A percentile compares a stretch with the other conserved stretches of the same genome.
Conservation (phyloP, 345 rosid species). For the Sapria himalayana region DNA sequence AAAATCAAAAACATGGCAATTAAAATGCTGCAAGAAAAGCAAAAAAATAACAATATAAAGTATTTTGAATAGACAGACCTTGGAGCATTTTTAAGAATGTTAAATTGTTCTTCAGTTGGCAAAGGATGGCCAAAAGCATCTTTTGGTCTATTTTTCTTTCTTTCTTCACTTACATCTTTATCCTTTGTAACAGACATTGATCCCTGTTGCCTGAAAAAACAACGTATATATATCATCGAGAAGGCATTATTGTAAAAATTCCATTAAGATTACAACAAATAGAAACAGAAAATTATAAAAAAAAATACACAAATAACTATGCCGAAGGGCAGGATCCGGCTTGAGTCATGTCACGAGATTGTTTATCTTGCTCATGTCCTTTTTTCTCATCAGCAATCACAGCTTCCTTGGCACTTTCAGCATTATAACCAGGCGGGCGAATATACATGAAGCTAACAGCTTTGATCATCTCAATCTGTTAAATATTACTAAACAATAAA, state of each 20-base stretch:
- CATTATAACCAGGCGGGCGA: conserved; percentile 86
- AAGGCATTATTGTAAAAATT: not conserved
- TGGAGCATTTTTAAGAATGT: conserved; percentile 72
- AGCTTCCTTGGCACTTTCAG: conserved; percentile 96
- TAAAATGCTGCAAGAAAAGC: not conserved
- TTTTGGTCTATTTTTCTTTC: conserved; percentile 70
- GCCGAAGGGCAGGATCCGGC: conserved; percentile 17
- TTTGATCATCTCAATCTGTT: conserved; percentile 70
- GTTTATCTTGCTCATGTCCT: conserved; percentile 14
- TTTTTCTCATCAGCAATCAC: conserved; percentile 45
- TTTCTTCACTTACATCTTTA: conserved; percentile 22
- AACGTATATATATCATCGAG: not conserved
- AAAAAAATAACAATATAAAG: not conserved
- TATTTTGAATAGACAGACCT: conserved; percentile 33
- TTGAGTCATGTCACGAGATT: conserved; percentile 10
- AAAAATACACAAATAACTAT: conserved; percentile 11
- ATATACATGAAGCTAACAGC: conserved; percentile 97
- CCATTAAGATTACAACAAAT: not conserved
- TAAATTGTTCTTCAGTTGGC: conserved; percentile 88
- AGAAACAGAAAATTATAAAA: no score
- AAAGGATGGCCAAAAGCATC: conserved; percentile 94
- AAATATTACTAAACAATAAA: no score
- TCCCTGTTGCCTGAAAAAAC: conserved; percentile 22
- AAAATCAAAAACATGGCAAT: no score
- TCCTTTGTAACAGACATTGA: conserved; percentile 10